phyloP scores from a whole-genome alignment of 2,329 filamentous ascomycete genomes.

The Monosporascus sp. region DNA sequence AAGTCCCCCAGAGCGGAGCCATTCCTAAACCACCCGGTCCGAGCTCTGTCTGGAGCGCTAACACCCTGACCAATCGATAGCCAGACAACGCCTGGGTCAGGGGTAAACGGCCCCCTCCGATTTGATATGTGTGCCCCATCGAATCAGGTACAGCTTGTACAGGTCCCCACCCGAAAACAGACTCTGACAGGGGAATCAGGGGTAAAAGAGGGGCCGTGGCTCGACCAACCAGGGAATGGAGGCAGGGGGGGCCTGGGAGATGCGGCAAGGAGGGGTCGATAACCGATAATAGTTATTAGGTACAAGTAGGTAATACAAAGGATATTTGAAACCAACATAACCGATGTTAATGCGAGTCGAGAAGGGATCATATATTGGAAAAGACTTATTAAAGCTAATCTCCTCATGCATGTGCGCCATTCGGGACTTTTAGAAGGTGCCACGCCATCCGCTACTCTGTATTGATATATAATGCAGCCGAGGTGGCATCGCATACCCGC shows the following conservation, averaged over 20 bases:
- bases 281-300: too few species aligned
- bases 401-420: too few species aligned
- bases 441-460: background rate
- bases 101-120: background rate
- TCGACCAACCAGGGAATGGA: background rate
- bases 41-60: background rate
- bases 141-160: background rate
- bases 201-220: background rate
- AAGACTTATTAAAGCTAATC: too few species aligned
- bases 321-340: too few species aligned
- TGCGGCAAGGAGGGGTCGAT: background rate
- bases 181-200: background rate
- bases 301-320: too few species aligned
- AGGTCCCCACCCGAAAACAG: background rate
- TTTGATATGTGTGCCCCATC: background rate
- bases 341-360: too few species aligned
- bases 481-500: background rate
- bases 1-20: background rate
- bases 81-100: background rate
- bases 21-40: background rate
- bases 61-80: background rate
- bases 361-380: too few species aligned
- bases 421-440: too few species aligned
- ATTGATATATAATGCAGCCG: background rate
- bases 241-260: too few species aligned